Evolutionary conservation across 129 eudicot species (phyloP), one percentile per base, ranked within the genome.

Genomic region (Flaveria linearis): DNA sequence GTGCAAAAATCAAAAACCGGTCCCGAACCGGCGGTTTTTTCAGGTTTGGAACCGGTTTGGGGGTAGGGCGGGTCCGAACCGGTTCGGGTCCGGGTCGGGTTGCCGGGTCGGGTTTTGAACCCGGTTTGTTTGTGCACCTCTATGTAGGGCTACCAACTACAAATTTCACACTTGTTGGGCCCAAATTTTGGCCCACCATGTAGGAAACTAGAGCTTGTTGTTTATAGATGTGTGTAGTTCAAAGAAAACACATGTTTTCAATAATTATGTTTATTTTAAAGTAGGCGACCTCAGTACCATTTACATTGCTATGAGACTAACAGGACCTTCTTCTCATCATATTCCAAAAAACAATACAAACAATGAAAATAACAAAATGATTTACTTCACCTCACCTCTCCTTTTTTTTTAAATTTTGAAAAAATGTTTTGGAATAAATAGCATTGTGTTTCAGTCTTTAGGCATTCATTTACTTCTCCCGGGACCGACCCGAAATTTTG

Each of bases 321-420:
- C 41, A 14, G 57, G 33, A 25, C 68, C 76, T 57, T 25, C 74
- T 53, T 68, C 81, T 78, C 81, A 77, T 49, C 81, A 77, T 30
- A 63, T 77, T 70, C 72, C 64, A 28, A 69, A 77, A 77, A 76
- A 39, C 33, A 78, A 46, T 55, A 60, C 76, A 71, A 77, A 61
- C 58, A 70, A 70, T 70, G 57, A 46, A 78, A 60, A 26, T 18
- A 57, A 78, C 77, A 78, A 71, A 78, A 78, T 61, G 71, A 74
- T 73, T 73, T 73, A 65, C 75, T 71, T 80, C 79, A 74, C 42
- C 64, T 80, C 79, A 74, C 42, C 72, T 61, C 68, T 66, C 63
- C 79, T 50, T 28, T 2, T 26, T 26, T 73, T 56, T 46, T 5
- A 41, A 73, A 9, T 8, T 57, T 51, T 4, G 0, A 56, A 57